Percentiles rank a stretch among this genome's conserved stretches.
Conservation (phyloP, 352 stramenopile genomes). For the Globisporangium canariense region DNA sequence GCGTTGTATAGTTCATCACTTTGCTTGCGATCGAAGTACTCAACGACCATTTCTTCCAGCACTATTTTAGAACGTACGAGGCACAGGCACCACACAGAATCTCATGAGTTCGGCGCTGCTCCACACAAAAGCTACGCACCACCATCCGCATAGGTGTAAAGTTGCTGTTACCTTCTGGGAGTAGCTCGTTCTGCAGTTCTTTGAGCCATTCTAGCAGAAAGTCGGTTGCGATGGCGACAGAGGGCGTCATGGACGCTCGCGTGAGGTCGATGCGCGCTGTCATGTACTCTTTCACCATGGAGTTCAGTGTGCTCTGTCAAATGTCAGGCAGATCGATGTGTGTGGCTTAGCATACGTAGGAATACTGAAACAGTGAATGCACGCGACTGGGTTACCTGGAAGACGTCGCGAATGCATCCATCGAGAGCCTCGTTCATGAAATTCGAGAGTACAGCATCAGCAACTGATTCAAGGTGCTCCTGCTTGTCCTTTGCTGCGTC, state of each 20-base stretch:
- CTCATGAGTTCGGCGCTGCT: neutral
- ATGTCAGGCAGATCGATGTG: too few species aligned
- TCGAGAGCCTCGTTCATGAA: constrained; percentile 22
- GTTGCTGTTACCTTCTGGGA: neutral
- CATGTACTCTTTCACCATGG: constrained; percentile 40
- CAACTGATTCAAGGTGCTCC: constrained; percentile 20
- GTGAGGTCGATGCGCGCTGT: constrained; percentile 27
- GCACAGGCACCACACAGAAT: neutral
- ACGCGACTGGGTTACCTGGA: constrained; percentile 18
- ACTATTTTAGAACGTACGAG: neutral
- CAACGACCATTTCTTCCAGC: constrained; percentile 2
- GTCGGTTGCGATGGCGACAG: constrained; percentile 25
- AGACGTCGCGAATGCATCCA: constrained; percentile 27
- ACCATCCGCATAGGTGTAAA: neutral
- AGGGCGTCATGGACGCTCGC: constrained; percentile 20
- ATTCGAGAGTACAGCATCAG: constrained; percentile 10
- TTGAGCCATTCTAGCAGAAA: constrained; percentile 32
- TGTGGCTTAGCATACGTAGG: too few species aligned
- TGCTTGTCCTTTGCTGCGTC: constrained; percentile 18
- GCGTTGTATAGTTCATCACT: neutral
- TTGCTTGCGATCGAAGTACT: constrained; percentile 9
- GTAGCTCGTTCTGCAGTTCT: constrained; percentile 23
- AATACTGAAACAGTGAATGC: too few species aligned
- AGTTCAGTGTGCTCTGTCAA: constrained; percentile 24
- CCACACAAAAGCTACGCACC: neutral